phyloP scores from a whole-genome alignment of 768 basidiomycete species.

The Lentinula edodes region DNA sequence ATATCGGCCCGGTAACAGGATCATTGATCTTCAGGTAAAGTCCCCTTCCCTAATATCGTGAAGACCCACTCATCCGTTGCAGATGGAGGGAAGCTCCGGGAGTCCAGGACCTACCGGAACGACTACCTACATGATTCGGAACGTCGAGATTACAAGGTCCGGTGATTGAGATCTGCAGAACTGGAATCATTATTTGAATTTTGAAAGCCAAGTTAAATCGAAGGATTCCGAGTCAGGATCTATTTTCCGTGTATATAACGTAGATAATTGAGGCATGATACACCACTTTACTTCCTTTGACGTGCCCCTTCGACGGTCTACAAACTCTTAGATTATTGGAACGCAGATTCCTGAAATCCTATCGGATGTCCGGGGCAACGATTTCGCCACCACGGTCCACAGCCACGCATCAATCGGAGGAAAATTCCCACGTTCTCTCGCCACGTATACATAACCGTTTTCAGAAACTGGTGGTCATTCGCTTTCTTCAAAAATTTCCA shows the following conservation, averaged over 20 bases:
- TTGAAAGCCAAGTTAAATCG: too few species aligned
- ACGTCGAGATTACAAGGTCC: conserved; percentile 31
- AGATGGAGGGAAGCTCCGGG: conserved; percentile 44
- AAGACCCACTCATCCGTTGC: neutral
- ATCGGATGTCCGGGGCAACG: neutral
- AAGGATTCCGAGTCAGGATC: neutral
- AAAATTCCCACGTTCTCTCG: neutral
- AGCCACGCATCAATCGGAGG: neutral
- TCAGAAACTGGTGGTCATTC: neutral
- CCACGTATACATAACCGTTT: neutral
- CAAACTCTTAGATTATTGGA: too few species aligned
- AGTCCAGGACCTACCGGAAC: conserved; percentile 35
- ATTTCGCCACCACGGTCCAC: neutral
- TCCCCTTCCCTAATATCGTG: neutral
- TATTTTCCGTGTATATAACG: too few species aligned
- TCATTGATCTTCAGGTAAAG: conserved; percentile 35
- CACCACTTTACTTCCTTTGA: too few species aligned
- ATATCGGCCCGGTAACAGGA: conserved; percentile 18
- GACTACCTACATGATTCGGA: conserved; percentile 37
- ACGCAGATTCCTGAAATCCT: too few species aligned
- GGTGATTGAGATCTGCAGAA: conserved; percentile 17
- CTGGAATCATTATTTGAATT: too few species aligned
- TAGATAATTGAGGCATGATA: too few species aligned
- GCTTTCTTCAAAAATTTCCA: neutral
- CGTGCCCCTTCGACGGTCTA: too few species aligned